These are phyloP conservation scores for Coriolopsis trogii DNA, from an alignment of 1,284 basidiomycete species.

Conservation along the genomic window DNA sequence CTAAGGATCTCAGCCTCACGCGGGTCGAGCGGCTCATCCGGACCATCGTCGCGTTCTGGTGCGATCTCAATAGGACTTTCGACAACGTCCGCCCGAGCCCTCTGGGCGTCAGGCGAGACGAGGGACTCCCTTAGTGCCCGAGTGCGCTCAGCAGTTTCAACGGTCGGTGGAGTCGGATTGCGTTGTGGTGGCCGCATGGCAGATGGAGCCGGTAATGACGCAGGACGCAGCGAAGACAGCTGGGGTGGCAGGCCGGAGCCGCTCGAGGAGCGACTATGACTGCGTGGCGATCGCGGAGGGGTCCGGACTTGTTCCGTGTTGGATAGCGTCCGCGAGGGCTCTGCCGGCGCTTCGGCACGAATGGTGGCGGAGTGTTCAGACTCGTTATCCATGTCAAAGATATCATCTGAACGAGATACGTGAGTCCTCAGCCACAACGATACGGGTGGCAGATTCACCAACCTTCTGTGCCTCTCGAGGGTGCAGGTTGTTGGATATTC, in stretches of 20 bases:
- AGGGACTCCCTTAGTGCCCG: constrained; percentile 27
- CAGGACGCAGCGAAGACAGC: constrained; percentile 62
- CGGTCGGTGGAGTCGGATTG: constrained; percentile 7
- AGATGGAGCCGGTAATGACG: constrained; percentile 67
- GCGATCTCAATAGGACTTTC: constrained; percentile 15
- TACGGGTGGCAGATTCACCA: constrained; percentile 8
- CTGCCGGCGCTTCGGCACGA: constrained; percentile 15
- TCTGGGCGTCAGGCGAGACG: constrained; percentile 11
- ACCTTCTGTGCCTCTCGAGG: constrained; percentile 30
- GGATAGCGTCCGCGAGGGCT: constrained; percentile 18
- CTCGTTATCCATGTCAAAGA: constrained; percentile 69
- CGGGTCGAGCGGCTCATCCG: constrained; percentile 37
- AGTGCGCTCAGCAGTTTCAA: constrained; percentile 24
- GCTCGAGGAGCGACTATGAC: constrained; percentile 32
- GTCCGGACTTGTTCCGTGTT: constrained; percentile 23
- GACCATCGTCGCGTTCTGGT: background rate
- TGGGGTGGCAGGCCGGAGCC: constrained; percentile 53
- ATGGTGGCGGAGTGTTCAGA: constrained; percentile 23
- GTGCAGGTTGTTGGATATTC: constrained; percentile 5
- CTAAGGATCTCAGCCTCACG: constrained; percentile 59
- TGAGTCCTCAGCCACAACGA: constrained; percentile 1
- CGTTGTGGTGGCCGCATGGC: constrained; percentile 23
- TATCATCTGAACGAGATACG: constrained; percentile 49
- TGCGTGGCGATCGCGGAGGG: constrained; percentile 25
- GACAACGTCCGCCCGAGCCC: constrained; percentile 5